Base-by-base conservation (phyloP, 768 basidiomycete species). In the Cantharellus anzutake region DNA sequence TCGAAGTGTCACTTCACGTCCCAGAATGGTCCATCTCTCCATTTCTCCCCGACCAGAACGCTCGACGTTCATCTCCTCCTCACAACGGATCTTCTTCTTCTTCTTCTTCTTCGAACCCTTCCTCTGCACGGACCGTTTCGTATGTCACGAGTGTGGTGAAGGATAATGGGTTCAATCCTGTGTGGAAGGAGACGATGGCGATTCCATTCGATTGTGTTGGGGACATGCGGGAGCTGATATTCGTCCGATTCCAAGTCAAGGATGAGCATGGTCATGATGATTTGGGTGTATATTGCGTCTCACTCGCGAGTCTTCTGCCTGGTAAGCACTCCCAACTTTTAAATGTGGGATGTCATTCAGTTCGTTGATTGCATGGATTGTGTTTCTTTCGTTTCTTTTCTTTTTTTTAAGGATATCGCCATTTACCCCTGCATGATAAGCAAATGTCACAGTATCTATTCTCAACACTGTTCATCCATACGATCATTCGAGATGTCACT, bases 151-250 rank as follows among this genome's bases (percentile, higher is more conserved):
- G 70, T 29, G 72, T 76, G 0, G 80, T 93, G 59, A 81, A 79
- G 70, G 84, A 88, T 68, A 93, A 93, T 67, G 89, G 92, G 0
- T 92, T 94, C 73, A 96, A 96, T 69, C 94, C 94, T 0, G 71
- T 80, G 1, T 97, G 92, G 87, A 76, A 88, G 63, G 80, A 91
- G 65, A 68, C 68, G 42, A 70, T 92, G 35, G 69, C 71, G 20
- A 69, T 93, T 29, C 81, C 82, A n/a, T 92, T 92, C 66, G 79
- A 81, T 56, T 82, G 83, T 64, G 75, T 84, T 38, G 80, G 83
- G 0, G 78, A 76, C 61, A 87, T 93, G 84, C 73, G 72, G 61
- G 87, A 92, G 39, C 74, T 97, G 37, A 78, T 89, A 40, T 97
- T 97, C 69, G 78, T 96, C 38, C 75, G 81, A 59, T 82, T 97